Conservation (phyloP, 2,329 filamentous ascomycete genomes). For the Neonectria hederae region DNA sequence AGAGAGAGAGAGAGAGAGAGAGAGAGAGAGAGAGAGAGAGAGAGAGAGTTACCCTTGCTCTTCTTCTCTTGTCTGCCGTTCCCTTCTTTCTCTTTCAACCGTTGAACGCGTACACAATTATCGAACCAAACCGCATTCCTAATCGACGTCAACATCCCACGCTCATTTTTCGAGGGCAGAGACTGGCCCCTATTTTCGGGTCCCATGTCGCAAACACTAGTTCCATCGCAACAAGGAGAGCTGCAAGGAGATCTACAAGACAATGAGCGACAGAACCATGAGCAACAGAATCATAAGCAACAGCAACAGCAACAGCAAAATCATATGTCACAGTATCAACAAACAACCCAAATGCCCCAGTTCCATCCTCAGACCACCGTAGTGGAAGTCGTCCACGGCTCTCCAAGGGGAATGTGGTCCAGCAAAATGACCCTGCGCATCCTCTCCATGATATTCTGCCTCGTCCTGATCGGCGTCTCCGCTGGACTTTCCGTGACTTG, state of each 20-base stretch:
- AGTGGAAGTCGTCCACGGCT: conserved; percentile 3
- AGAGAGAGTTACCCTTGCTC: too few species aligned
- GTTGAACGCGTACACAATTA: not conserved
- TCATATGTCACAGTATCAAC: not conserved
- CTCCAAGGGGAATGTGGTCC: conserved; percentile 14
- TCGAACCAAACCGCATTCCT: too few species aligned
- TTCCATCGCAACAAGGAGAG: not conserved
- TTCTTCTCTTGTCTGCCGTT: too few species aligned
- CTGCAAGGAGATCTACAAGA: too few species aligned
- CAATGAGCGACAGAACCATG: too few species aligned
- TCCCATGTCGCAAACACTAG: not conserved
- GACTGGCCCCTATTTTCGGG: too few species aligned
- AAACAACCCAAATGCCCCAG: not conserved
- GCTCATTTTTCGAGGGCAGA: not conserved
- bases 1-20: too few species aligned
- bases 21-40: too few species aligned
- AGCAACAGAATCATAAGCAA: too few species aligned
- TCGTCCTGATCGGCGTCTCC: conserved; percentile 15
- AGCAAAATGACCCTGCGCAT: conserved; percentile 17
- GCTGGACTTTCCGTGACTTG: not conserved
- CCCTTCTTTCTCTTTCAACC: not conserved
- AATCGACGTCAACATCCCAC: too few species aligned
- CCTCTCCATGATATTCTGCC: conserved; percentile 7
- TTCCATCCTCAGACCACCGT: not conserved
- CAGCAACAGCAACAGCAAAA: not conserved